Conservation (phyloP, 2,329 filamentous ascomycete genomes). For the Fusarium praegraminearum region DNA sequence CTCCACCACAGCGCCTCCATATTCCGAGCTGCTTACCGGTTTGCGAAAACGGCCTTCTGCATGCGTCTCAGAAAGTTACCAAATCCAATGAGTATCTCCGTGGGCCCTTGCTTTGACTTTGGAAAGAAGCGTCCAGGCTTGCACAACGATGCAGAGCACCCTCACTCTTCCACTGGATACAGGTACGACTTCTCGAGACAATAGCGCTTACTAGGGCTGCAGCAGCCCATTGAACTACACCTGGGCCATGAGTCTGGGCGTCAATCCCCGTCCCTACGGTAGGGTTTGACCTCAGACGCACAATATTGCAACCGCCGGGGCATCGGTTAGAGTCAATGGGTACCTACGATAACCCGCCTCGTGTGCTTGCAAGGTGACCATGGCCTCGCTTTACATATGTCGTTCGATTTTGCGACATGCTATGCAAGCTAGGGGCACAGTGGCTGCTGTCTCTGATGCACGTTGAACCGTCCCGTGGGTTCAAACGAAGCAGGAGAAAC, state of each 20-base stretch:
- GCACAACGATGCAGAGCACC: not conserved
- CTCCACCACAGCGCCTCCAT: slow-evolving; percentile 25
- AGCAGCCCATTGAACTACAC: slow-evolving; percentile 19
- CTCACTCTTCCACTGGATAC: slow-evolving; percentile 2
- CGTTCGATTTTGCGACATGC: slow-evolving; percentile 13
- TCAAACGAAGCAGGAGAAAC: slow-evolving; percentile 17
- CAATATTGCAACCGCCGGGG: slow-evolving; percentile 18
- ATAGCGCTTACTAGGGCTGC: slow-evolving; percentile 29
- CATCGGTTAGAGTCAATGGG: slow-evolving; percentile 8
- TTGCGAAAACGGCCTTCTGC: slow-evolving; percentile 25
- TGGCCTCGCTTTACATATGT: slow-evolving; percentile 7
- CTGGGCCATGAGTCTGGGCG: slow-evolving; percentile 2
- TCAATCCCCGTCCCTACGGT: slow-evolving; percentile 2
- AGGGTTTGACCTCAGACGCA: slow-evolving; percentile 22
- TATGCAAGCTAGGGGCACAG: slow-evolving; percentile 30
- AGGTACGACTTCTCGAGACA: slow-evolving; percentile 19
- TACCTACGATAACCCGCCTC: slow-evolving; percentile 8
- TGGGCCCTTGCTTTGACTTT: slow-evolving; percentile 11
- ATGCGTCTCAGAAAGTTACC: slow-evolving; percentile 13
- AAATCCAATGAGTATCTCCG: slow-evolving; percentile 7
- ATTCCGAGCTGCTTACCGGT: slow-evolving; percentile 17
- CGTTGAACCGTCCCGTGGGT: slow-evolving; percentile 15
- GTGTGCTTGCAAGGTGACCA: slow-evolving; percentile 20
- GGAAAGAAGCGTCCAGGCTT: slow-evolving; percentile 1
- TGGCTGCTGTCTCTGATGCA: slow-evolving; percentile 15